These are phyloP conservation scores for Allium cepa DNA, from an alignment of 106 monocot genomes.

Conservation along the genomic window DNA sequence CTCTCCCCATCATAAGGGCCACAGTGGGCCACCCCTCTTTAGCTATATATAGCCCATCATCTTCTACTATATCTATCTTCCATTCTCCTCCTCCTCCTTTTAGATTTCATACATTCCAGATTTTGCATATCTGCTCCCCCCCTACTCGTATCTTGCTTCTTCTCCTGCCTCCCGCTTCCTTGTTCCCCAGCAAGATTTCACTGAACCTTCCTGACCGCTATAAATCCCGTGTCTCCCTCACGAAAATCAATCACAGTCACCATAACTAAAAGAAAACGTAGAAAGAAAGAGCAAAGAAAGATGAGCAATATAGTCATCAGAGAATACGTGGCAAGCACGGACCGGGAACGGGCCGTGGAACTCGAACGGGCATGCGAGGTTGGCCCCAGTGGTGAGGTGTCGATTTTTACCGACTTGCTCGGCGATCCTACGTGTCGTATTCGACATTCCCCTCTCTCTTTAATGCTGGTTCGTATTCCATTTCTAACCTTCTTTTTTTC, in stretches of 20 bases:
- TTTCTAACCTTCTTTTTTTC: neutral
- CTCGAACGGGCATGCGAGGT: slow-evolving; percentile 68
- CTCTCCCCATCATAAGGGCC: too few relatives aligned
- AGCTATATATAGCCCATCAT: too few relatives aligned
- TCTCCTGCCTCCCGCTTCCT: neutral
- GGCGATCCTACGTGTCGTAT: slow-evolving; percentile 41
- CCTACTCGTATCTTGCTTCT: neutral
- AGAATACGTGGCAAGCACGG: slow-evolving; percentile 38
- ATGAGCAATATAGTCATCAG: slow-evolving; percentile 6
- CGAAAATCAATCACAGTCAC: neutral
- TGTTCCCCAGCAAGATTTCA: neutral
- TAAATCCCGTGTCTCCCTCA: too few relatives aligned
- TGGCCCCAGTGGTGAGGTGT: slow-evolving; percentile 40
- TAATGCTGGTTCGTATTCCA: slow-evolving; percentile 19
- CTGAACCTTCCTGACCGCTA: neutral
- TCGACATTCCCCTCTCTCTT: slow-evolving; percentile 25
- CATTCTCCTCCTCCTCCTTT: too few relatives aligned
- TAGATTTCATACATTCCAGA: too few relatives aligned
- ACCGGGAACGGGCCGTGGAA: slow-evolving; percentile 28
- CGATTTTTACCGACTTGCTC: slow-evolving; percentile 41
- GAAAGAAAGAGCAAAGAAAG: too few relatives aligned
- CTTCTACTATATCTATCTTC: too few relatives aligned
- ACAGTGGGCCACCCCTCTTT: too few relatives aligned
- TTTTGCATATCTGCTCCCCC: neutral
- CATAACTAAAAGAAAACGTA: neutral